Evolutionary conservation across 2,329 filamentous ascomycete genomes (phyloP).

Genomic region (Davidsoniella neocaledoniae): DNA sequence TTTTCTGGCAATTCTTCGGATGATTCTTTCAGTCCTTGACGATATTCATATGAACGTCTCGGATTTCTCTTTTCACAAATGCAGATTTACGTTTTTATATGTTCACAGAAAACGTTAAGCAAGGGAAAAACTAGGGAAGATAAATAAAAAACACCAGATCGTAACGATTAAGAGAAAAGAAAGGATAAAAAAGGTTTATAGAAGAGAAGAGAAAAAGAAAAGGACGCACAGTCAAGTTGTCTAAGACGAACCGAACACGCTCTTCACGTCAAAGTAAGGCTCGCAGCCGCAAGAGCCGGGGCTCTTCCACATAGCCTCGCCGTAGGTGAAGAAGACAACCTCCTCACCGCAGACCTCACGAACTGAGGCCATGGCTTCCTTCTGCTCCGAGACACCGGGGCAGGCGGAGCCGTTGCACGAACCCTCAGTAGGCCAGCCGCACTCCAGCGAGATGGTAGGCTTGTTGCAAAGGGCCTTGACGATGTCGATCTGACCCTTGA

Average conservation of each 20-base stretch:
- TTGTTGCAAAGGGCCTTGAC: constrained; percentile 59
- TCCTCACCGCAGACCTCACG: constrained; percentile 45
- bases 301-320: constrained; percentile 69
- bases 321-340: constrained; percentile 67
- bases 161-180: no score
- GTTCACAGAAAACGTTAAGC: no score
- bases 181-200: not conserved
- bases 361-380: constrained; percentile 55
- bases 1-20: not conserved
- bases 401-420: constrained; percentile 54
- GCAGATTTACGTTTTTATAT: no score
- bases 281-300: constrained; percentile 55
- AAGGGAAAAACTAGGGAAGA: no score
- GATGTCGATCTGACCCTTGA: constrained; percentile 52
- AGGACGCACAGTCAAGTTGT: not conserved
- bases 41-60: no score
- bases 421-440: constrained; percentile 69
- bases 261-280: constrained; percentile 54
- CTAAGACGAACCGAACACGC: constrained; percentile 11
- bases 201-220: not conserved
- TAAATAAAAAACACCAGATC: no score
- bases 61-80: no score
- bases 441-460: constrained; percentile 69
- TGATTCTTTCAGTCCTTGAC: no score
- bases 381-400: constrained; percentile 51